Base-by-base conservation (phyloP, 441 rosid genomes). In the Gossypium laxum region DNA sequence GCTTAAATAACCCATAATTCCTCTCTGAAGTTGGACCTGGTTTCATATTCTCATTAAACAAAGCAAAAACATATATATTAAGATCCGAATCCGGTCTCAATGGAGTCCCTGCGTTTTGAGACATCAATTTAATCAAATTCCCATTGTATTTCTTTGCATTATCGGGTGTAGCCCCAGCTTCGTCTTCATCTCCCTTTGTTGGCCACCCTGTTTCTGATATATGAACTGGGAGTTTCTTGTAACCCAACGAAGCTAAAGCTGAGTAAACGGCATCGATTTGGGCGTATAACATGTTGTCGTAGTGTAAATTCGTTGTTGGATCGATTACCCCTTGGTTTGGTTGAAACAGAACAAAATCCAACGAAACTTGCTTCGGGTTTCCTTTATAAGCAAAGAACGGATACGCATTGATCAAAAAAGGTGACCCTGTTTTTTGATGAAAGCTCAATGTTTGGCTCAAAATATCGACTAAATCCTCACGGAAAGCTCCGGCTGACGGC, bases 181-280 rank as follows among this genome's bases (percentile, higher is more conserved):
- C 98, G 3, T 89, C 90, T 2, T 28, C 84, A 56, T 91, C 98
- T 17, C 98, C 98, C 69, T 88, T 90, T 0, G 98, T 91, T n/a
- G 98, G 98, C 98, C 98, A 93, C 7, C 98, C 98, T 0, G 97
- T 93, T 77, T 93, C 98, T 65, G 98, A 91, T 65, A 93, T 85
- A 69, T 88, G 88, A 30, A 93, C 79, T 0, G 77, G 77, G 10
- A 93, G 62, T 24, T 87, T 82, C 75, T 83, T 86, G 65, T 82
- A 90, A 2, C 98, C 97, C 14, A 81, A 15, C 28, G 89, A 72
- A 30, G 85, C 80, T 26, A 93, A 71, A 18, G 97, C 98, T 0
- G 89, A 76, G 76, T 86, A 76, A 1, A 86, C 91, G 2, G 98
- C 91, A 66, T 93, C 98, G 41, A 93, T 90, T 67, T 93, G 98